Evolutionary conservation across 2,329 filamentous ascomycete species (phyloP).

Genomic region (Ambrosiella beaveri): DNA sequence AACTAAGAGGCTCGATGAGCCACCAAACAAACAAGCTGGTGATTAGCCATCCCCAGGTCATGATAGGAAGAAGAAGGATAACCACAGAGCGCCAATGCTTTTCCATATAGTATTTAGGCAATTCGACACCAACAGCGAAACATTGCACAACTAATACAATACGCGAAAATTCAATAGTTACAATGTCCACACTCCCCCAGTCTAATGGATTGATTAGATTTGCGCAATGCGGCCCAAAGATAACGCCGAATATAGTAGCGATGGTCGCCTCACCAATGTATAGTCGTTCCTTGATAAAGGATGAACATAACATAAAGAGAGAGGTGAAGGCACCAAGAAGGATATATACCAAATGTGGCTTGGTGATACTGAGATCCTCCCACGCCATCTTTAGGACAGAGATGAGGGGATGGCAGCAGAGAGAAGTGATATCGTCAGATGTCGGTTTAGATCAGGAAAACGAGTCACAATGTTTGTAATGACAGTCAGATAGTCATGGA

Average conservation of each 20-base stretch:
- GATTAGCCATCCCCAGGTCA: conserved; percentile 90
- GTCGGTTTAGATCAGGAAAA: too few species aligned
- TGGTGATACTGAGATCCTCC: conserved; percentile 71
- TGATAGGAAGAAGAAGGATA: conserved; percentile 79
- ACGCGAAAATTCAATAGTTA: conserved; percentile 77
- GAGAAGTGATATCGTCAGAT: background rate
- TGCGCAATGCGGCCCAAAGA: conserved; percentile 73
- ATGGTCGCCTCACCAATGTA: conserved; percentile 98
- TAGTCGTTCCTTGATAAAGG: conserved; percentile 92
- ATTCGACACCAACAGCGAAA: conserved; percentile 78
- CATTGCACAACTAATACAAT: conserved; percentile 84
- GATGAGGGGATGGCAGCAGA: background rate
- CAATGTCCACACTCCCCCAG: conserved; percentile 73
- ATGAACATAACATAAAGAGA: conserved; percentile 95
- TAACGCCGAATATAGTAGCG: conserved; percentile 71
- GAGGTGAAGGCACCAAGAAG: conserved; percentile 95
- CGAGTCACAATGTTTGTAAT: too few species aligned
- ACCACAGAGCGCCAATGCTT: conserved; percentile 88
- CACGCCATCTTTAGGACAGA: conserved; percentile 42
- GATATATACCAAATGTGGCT: conserved; percentile 94
- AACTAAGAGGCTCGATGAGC: conserved; percentile 60
- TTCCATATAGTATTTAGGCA: conserved; percentile 94
- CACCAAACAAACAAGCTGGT: conserved; percentile 93
- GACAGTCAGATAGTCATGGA: too few species aligned
- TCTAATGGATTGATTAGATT: conserved; percentile 57